Evolutionary conservation across 768 basidiomycete species (phyloP), one percentile per base, ranked within the genome.

Genomic region (Boletus speciosus): DNA sequence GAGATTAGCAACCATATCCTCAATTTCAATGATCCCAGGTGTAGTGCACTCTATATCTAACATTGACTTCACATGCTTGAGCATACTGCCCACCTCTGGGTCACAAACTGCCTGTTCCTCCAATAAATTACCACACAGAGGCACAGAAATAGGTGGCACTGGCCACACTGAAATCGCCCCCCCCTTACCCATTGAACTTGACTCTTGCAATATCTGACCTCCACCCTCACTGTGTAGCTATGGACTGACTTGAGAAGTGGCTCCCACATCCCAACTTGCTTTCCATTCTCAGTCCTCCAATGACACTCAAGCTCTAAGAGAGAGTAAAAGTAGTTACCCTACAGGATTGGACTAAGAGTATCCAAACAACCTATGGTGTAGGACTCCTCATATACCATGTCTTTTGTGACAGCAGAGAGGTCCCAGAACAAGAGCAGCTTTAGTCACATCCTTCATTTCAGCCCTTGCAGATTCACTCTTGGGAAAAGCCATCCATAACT

Each of bases 161-260:
- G 31, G 15, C 8, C 27, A 3, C 19, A 2, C 29, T 4, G 11
- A 31, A 6, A 10, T 29, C 2, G 4, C 41, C 2, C 7, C 8
- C 1, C 31, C 40, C 19, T 3, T 62, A 55, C 19, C 55, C 35
- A 0, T 1, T 9, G 1, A 40, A 50, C 19, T 56, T 62, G 0
- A 47, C 39, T 0, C 57, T 55, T 0, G 14, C 6, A 0, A 23
- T 10, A 0, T 63, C 62, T 2, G 6, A 15, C 0, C 49, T 58
- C 0, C 25, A 41, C 14, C 61, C 61, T 0, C 50, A 48, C 12
- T 63, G 52, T 3, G 0, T 19, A 2, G 52, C 56, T 4, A 54
- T 48, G 15, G 49, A 60, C 9, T 1, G 42, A 0, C 23, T 60
- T 0, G 14, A 32, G 1, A 25, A 29, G 0, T 60, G 57, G 59